phyloP scores from a whole-genome alignment of 768 basidiomycete genomes.

The Lactarius hatsudake region DNA sequence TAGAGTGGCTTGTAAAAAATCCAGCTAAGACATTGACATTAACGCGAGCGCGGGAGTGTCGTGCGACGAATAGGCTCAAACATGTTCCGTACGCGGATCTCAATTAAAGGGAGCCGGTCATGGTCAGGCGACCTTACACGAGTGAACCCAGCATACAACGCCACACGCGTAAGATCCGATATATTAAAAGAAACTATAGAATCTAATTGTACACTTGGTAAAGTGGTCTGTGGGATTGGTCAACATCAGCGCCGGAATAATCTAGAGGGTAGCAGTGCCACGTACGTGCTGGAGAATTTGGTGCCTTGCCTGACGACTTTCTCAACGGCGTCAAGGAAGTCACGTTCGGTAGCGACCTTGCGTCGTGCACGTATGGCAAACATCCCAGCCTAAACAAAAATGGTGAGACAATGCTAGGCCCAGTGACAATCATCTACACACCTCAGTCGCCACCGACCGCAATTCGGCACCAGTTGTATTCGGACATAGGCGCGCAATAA shows the following conservation, averaged over 20 bases:
- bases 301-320: conserved; percentile 97
- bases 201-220: conserved; percentile 93
- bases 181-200: conserved; percentile 14
- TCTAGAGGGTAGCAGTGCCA: conserved; percentile 29
- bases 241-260: conserved; percentile 16
- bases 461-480: conserved; percentile 99
- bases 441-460: conserved; percentile 95
- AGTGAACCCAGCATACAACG: not conserved
- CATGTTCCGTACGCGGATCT: conserved; percentile 9
- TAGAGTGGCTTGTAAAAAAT: not conserved
- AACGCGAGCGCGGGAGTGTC: not conserved
- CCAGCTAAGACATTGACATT: not conserved
- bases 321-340: conserved; percentile 97
- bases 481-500: conserved; percentile 94
- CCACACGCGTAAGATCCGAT: conserved; percentile 4
- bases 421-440: conserved; percentile 33
- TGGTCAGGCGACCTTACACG: not conserved
- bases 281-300: conserved; percentile 96
- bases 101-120: not conserved
- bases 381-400: conserved; percentile 81
- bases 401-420: conserved; percentile 5
- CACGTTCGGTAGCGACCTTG: conserved; percentile 95
- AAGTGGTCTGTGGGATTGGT: conserved; percentile 54
- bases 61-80: not conserved
- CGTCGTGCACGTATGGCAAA: conserved; percentile 95